A percentile compares a stretch with the other conserved stretches of the same genome.
Conservation (phyloP, 163 green algal species). For the Volvox carteri region DNA sequence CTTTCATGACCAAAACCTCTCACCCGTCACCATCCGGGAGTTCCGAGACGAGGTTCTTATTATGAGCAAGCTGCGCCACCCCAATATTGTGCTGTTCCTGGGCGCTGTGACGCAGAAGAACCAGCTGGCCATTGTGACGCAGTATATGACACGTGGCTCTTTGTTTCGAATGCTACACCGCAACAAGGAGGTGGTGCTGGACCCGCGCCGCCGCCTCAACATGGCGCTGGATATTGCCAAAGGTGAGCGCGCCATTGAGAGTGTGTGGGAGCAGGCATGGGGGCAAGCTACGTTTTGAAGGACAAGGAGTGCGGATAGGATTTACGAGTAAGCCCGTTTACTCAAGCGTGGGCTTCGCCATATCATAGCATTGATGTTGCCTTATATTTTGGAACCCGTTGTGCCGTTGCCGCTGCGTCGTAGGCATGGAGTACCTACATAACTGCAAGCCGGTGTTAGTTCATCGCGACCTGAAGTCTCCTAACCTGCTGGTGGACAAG, state of each 20-base stretch:
- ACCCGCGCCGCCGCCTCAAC: slow-evolving; percentile 78
- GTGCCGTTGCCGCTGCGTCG: too few relatives aligned
- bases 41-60: slow-evolving; percentile 90
- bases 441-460: slow-evolving; percentile 81
- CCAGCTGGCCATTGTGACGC: slow-evolving; percentile 93
- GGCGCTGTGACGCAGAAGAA: slow-evolving; percentile 83
- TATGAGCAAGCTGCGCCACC: slow-evolving; percentile 93
- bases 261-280: too few relatives aligned
- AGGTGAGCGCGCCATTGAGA: slow-evolving; percentile 51
- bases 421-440: slow-evolving; percentile 79
- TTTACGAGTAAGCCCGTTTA: too few relatives aligned
- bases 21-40: slow-evolving; percentile 67
- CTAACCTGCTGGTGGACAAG: slow-evolving; percentile 94
- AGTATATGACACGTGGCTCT: slow-evolving; percentile 89
- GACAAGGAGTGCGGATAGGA: too few relatives aligned
- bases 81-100: slow-evolving; percentile 92
- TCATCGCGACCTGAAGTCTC: slow-evolving; percentile 84
- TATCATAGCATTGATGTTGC: too few relatives aligned
- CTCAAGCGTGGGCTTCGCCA: too few relatives aligned
- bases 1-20: slow-evolving; percentile 85
- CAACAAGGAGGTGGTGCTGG: slow-evolving; percentile 63
- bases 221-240: slow-evolving; percentile 92
- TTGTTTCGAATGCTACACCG: slow-evolving; percentile 94
- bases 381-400: too few relatives aligned
- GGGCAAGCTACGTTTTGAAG: too few relatives aligned